A percentile compares a stretch with the other conserved stretches of the same genome.
phyloP scores from a whole-genome alignment of 1,139 yeast genomes.

The Saccharomyces uvarum region DNA sequence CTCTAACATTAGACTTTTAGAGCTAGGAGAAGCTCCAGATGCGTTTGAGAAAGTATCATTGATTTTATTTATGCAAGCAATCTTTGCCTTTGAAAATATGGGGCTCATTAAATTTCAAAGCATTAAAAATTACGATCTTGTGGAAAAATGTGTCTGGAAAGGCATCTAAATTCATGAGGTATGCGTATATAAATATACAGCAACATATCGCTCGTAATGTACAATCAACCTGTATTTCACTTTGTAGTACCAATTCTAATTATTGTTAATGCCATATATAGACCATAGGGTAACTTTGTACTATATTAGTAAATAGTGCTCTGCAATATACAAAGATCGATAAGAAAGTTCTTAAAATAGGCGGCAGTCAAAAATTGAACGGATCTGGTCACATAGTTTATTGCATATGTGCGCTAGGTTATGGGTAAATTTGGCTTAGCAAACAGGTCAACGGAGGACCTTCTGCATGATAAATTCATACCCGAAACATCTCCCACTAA shows the following conservation, averaged over 20 bases:
- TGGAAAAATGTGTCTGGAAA: conserved; percentile 56
- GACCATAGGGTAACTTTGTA: neutral
- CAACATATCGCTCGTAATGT: neutral
- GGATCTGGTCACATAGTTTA: neutral
- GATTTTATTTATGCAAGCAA: conserved; percentile 52
- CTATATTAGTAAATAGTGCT: neutral
- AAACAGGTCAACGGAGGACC: neutral
- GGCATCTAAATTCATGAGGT: conserved; percentile 35
- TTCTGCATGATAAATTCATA: neutral
- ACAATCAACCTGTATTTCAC: neutral
- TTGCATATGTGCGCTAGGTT: neutral
- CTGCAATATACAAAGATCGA: neutral
- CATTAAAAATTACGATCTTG: conserved; percentile 43
- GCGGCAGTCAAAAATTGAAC: neutral
- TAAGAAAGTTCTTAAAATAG: neutral
- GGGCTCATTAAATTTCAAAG: conserved; percentile 46
- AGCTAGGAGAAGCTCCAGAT: conserved; percentile 25
- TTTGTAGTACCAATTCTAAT: neutral
- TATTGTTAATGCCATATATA: neutral
- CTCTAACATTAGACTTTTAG: conserved; percentile 21
- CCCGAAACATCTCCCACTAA: neutral
- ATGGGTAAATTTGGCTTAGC: neutral
- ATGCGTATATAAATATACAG: neutral
- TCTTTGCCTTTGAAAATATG: conserved; percentile 46
- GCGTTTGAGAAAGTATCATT: conserved; percentile 47